A percentile compares a stretch with the other conserved stretches of the same genome.
phyloP scores from a whole-genome alignment of 108 stramenopile species.

The Hondaea fermentalgiana region DNA sequence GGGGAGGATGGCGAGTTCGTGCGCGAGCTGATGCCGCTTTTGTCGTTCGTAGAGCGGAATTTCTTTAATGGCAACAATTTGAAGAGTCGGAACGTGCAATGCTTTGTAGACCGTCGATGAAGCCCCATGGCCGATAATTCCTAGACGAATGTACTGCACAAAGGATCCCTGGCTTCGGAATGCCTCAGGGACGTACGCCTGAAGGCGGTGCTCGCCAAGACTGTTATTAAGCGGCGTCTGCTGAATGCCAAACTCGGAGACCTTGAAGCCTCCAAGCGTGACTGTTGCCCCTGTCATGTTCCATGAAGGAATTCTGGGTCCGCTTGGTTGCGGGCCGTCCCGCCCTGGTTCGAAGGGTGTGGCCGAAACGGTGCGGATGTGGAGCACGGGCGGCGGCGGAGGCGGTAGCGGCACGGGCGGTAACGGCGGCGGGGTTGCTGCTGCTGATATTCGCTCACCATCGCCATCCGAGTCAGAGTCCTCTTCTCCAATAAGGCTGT shows the following conservation, averaged over 20 bases:
- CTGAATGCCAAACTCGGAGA: background rate
- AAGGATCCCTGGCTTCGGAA: background rate
- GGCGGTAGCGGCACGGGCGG: background rate
- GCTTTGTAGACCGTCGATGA: slow-evolving; percentile 22
- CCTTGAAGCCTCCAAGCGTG: background rate
- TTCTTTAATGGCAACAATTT: slow-evolving; percentile 29
- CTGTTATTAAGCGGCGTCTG: background rate
- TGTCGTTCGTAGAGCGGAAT: slow-evolving; percentile 18
- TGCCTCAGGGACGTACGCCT: background rate
- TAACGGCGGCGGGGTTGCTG: background rate
- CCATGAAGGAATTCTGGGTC: background rate
- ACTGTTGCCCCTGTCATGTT: background rate
- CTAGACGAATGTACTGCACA: background rate
- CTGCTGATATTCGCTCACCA: no score
- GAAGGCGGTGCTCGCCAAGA: background rate
- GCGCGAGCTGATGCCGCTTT: slow-evolving; percentile 25
- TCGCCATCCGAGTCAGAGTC: no score
- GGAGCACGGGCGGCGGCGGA: background rate
- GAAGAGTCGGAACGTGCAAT: slow-evolving; percentile 11
- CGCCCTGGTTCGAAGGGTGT: background rate
- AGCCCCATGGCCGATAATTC: slow-evolving; percentile 21
- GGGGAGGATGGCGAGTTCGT: slow-evolving; percentile 20
- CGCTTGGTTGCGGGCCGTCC: background rate
- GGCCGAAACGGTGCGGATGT: background rate
- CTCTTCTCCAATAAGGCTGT: no score